Percentiles rank a stretch among this genome's conserved stretches.
These are phyloP conservation scores for Trifolium dubium DNA, from an alignment of 306 rosid genomes.

Conservation along the genomic window DNA sequence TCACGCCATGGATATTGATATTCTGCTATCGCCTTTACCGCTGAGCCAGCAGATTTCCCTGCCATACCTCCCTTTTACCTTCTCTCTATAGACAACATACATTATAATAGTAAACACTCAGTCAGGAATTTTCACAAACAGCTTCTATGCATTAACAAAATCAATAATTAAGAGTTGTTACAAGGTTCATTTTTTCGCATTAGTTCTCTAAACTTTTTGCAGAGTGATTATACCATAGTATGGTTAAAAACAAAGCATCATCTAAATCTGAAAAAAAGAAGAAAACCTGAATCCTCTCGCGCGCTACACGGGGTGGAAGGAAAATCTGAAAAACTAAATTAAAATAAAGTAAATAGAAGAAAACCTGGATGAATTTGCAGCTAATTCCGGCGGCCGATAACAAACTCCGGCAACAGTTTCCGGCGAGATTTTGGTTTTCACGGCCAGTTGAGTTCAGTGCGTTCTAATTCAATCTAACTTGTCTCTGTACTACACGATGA, in stretches of 20 bases:
- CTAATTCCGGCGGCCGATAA: not conserved
- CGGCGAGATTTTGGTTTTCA: not conserved
- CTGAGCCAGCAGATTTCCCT: slow-evolving; percentile 47
- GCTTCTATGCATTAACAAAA: not conserved
- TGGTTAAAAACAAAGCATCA: not conserved
- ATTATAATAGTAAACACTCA: not conserved
- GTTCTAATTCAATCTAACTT: not conserved
- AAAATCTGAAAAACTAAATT: not conserved
- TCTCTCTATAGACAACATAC: too few relatives aligned
- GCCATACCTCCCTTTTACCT: too few relatives aligned
- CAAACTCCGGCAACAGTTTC: not conserved
- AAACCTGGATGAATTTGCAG: not conserved
- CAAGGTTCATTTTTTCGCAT: not conserved
- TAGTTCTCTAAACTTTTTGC: not conserved
- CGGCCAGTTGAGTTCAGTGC: not conserved
- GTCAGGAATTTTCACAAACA: not conserved
- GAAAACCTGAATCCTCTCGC: not conserved
- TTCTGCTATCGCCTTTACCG: slow-evolving; percentile 61
- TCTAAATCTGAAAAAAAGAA: too few relatives aligned
- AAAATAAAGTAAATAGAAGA: not conserved
- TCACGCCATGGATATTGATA: slow-evolving; percentile 83
- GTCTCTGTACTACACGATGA: not conserved
- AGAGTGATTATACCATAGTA: not conserved
- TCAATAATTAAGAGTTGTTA: not conserved
- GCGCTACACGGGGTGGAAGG: not conserved